phyloP scores from a whole-genome alignment of 495 filamentous ascomycete species.

The Trypethelium eluteriae region DNA sequence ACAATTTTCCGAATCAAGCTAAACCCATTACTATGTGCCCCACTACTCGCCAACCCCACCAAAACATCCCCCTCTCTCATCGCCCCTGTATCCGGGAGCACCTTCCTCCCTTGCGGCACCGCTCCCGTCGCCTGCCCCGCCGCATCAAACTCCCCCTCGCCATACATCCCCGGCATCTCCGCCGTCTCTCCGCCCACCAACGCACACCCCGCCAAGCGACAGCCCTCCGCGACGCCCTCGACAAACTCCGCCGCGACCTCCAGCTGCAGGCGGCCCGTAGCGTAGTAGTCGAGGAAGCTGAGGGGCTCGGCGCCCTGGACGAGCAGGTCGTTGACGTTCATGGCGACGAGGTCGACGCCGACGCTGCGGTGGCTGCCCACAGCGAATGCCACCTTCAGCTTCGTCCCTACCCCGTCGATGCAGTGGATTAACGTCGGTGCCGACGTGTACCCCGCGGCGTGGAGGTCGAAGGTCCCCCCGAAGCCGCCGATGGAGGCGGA shows the following conservation, averaged over 20 bases:
- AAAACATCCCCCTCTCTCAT: constrained; percentile 81
- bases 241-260: constrained; percentile 72
- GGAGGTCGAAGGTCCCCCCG: constrained; percentile 78
- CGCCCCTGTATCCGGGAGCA: constrained; percentile 64
- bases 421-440: constrained; percentile 77
- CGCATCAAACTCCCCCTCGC: constrained; percentile 76
- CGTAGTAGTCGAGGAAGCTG: constrained; percentile 95
- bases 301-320: constrained; percentile 90
- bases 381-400: constrained; percentile 86
- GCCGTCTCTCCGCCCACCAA: constrained; percentile 93
- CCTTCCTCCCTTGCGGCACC: constrained; percentile 52
- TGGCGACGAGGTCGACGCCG: constrained; percentile 88
- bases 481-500: constrained; percentile 92
- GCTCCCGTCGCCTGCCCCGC: constrained; percentile 82
- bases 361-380: constrained; percentile 86
- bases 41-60: constrained; percentile 72
- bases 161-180: constrained; percentile 92
- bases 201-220: constrained; percentile 72
- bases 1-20: constrained; percentile 86
- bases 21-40: constrained; percentile 91
- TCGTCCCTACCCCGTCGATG: constrained; percentile 94
- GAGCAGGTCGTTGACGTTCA: constrained; percentile 97
- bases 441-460: constrained; percentile 62
- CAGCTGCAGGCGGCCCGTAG: constrained; percentile 75
- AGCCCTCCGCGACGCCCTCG: constrained; percentile 78